Conservation (phyloP, 495 filamentous ascomycete genomes). For the Trichoderma orchidacearum region DNA sequence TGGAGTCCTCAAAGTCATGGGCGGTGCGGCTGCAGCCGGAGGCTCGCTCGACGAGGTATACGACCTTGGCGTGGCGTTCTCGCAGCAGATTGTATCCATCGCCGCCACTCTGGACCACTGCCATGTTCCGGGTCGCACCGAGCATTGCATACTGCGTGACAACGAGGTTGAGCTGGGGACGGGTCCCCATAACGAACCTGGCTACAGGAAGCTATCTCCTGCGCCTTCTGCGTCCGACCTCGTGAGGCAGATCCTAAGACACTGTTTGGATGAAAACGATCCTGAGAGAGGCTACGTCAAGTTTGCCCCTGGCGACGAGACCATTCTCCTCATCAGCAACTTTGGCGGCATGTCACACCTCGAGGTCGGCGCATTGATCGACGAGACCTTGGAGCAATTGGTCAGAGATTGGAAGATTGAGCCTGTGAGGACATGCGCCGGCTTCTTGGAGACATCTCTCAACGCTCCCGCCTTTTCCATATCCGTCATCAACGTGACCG, state of each 20-base stretch:
- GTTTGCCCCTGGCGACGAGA: slow-evolving; percentile 39
- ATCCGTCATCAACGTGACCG: slow-evolving; percentile 42
- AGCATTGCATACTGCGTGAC: slow-evolving; percentile 33
- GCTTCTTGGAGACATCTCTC: slow-evolving; percentile 44
- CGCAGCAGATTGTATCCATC: slow-evolving; percentile 42
- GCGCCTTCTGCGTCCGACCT: slow-evolving; percentile 38
- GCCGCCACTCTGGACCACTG: slow-evolving; percentile 48
- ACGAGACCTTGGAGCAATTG: slow-evolving; percentile 37
- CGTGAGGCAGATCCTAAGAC: slow-evolving; percentile 37
- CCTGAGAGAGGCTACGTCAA: slow-evolving; percentile 43
- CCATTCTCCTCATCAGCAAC: slow-evolving; percentile 46
- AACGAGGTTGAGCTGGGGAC: slow-evolving; percentile 44
- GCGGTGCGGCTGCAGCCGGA: slow-evolving; percentile 24
- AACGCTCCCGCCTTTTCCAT: slow-evolving; percentile 51
- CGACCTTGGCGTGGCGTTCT: slow-evolving; percentile 39
- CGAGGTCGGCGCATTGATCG: slow-evolving; percentile 42
- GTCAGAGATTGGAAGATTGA: slow-evolving; percentile 23
- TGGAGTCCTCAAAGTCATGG: slow-evolving; percentile 25
- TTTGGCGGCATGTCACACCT: slow-evolving; percentile 49
- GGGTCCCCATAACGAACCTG: slow-evolving; percentile 50
- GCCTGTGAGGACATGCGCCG: slow-evolving; percentile 26
- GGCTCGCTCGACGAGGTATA: slow-evolving; percentile 41
- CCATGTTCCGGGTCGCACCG: slow-evolving; percentile 45
- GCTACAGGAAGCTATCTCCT: slow-evolving; percentile 40
- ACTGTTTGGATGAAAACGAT: slow-evolving; percentile 41